Conservation (phyloP, 805 yeast species). For the Hanseniaspora guilliermondii region DNA sequence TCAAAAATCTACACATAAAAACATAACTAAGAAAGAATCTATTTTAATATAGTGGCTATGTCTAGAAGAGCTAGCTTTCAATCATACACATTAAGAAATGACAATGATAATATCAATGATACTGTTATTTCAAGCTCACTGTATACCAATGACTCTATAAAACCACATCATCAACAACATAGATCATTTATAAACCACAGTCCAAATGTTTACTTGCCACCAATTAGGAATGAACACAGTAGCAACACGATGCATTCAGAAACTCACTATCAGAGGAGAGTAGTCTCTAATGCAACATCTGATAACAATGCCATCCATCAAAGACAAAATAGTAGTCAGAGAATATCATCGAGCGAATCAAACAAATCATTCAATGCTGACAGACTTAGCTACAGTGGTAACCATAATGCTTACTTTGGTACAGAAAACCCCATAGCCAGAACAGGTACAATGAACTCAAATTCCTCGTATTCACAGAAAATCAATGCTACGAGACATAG, state of each 20-base stretch:
- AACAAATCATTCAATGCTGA: not conserved
- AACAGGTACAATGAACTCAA: not conserved
- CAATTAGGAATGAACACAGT: not conserved
- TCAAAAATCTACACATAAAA: not conserved
- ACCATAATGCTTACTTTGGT: not conserved
- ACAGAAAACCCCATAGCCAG: not conserved
- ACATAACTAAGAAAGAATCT: not conserved
- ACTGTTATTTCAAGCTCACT: not conserved
- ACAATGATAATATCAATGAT: not conserved
- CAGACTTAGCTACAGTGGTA: not conserved
- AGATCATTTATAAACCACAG: constrained; percentile 1
- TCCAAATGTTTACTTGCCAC: constrained; percentile 1
- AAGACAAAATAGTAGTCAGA: not conserved
- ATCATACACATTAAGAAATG: not conserved
- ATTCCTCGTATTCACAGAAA: not conserved
- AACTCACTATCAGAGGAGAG: not conserved
- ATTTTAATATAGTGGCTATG: not conserved
- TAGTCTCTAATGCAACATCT: not conserved
- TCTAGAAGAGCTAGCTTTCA: not conserved
- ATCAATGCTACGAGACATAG: not conserved
- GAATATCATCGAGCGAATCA: not conserved
- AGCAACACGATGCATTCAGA: not conserved
- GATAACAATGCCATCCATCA: not conserved
- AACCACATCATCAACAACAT: not conserved
- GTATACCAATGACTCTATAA: not conserved